Evolutionary conservation across 1,284 basidiomycete species (phyloP).

Genomic region (Sporisorium iseilematis-ciliati): DNA sequence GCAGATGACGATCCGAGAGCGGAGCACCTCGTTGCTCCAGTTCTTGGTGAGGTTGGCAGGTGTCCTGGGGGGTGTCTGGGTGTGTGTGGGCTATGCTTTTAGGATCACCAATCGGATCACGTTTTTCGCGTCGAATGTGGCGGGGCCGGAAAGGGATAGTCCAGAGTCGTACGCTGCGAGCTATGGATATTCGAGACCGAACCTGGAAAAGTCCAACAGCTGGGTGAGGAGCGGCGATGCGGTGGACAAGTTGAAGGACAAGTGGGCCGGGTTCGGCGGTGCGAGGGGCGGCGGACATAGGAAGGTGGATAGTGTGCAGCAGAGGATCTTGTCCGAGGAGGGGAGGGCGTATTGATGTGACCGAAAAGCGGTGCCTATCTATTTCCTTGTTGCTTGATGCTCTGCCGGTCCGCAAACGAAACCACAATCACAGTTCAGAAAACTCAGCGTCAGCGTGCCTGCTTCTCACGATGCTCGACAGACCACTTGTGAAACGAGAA

Average conservation of each 20-base stretch:
- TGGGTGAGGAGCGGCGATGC: constrained; percentile 27
- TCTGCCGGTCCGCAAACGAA: not conserved
- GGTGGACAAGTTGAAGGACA: constrained; percentile 42
- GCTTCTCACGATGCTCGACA: too few relatives aligned
- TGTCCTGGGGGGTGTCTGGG: constrained; percentile 71
- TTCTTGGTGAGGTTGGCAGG: constrained; percentile 81
- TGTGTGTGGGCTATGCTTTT: constrained; percentile 62
- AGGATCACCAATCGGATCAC: constrained; percentile 53
- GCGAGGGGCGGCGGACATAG: constrained; percentile 25
- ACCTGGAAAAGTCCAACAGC: constrained; percentile 13
- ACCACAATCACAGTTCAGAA: not conserved
- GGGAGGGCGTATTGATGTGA: constrained; percentile 42
- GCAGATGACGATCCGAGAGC: constrained; percentile 84
- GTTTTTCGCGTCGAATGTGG: constrained; percentile 25
- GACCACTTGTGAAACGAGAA: not conserved
- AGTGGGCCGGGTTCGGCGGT: constrained; percentile 41
- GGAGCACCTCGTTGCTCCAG: constrained; percentile 83
- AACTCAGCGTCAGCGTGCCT: too few relatives aligned
- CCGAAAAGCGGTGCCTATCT: not conserved
- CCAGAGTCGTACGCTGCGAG: constrained; percentile 40
- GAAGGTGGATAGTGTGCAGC: constrained; percentile 52
- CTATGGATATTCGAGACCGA: constrained; percentile 33
- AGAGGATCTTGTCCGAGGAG: constrained; percentile 52
- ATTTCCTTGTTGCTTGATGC: not conserved
- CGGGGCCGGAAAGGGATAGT: constrained; percentile 19